Conservation (phyloP, 2,329 filamentous ascomycete genomes). For the Pseudogymnoascus sp. region DNA sequence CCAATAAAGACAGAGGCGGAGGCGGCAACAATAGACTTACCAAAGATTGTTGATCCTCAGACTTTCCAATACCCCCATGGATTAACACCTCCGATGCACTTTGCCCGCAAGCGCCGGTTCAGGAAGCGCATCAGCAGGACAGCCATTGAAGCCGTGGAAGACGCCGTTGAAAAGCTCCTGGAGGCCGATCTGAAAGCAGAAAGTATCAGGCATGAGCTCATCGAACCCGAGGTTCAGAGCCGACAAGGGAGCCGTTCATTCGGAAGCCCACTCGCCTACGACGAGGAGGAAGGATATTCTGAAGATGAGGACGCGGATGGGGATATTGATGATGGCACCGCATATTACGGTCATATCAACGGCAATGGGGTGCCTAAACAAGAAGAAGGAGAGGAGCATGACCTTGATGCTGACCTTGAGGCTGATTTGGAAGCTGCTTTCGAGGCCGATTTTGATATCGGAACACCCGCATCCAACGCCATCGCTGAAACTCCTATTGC, state of each 20-base stretch:
- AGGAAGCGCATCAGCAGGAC: conserved; percentile 46
- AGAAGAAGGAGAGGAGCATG: conserved; percentile 21
- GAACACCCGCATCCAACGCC: conserved; percentile 26
- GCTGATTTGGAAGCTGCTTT: conserved; percentile 31
- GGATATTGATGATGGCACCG: conserved; percentile 31
- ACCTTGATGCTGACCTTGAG: conserved; percentile 10
- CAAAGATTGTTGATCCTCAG: conserved; percentile 23
- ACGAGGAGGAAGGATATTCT: conserved; percentile 30
- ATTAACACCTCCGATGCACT: conserved; percentile 52
- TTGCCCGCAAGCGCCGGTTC: conserved; percentile 49
- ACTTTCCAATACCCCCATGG: conserved; percentile 41
- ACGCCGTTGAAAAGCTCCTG: conserved; percentile 44
- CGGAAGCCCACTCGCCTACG: conserved; percentile 25
- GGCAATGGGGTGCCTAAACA: conserved; percentile 17
- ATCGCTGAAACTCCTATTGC: conserved; percentile 19
- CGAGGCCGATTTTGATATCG: conserved; percentile 28
- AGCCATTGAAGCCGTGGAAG: conserved; percentile 49
- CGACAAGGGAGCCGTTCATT: conserved; percentile 20
- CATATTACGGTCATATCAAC: conserved; percentile 22
- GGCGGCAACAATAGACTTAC: conserved; percentile 29
- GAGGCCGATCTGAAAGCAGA: conserved; percentile 36
- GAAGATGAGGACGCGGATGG: conserved; percentile 29
- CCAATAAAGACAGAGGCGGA: conserved; percentile 46
- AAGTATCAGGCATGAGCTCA: conserved; percentile 35
- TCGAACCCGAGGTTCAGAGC: conserved; percentile 28